Base-by-base conservation (phyloP, 2,329 filamentous ascomycete species). In the Microsporum canis region DNA sequence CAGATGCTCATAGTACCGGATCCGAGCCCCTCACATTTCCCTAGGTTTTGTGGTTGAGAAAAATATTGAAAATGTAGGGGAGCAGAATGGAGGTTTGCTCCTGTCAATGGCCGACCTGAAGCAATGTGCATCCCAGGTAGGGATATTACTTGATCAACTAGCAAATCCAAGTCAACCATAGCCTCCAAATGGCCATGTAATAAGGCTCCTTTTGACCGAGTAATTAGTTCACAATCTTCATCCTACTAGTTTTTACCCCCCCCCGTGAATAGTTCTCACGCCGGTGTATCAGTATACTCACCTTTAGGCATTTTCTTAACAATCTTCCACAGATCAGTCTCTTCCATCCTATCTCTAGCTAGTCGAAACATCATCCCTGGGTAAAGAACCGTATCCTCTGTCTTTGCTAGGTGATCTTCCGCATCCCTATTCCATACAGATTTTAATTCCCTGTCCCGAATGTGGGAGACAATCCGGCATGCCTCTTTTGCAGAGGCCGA, bases 361-460 rank as follows among this genome's bases (percentile, higher is more conserved):
- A 92, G 80, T 39, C 84, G 86, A 75, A 96, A 96, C 88, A 95
- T 94, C 87, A 95, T 95, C 8, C 91, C 91, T 0, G 90, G 89
- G 70, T 88, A 89, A 59, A 92, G 77, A 66, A 84, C 83, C 63
- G 84, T 81, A 67, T 84, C 79, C 47, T 60, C 45, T 27, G 76
- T 77, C 61, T 83, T 76, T 2, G 86, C 85, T 2, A 90, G 77
- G 51, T 80, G 80, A 69, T 91, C 85, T 68, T 92, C 88, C 58
- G 88, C 83, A 56, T 84, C 82, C 36, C 83, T 79, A 7, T 86
- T 90, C 91, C 91, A 96, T 61, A 92, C 77, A 3, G 84, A 86
- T 60, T 80, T 78, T 68, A 86, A 83, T 76, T 96, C 92, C 67
- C 88, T 83, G 59, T 84, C 82, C 47, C 91, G 85, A 69, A 96